phyloP scores from a whole-genome alignment of 345 rosid species.

The Lepidium aucheri region DNA sequence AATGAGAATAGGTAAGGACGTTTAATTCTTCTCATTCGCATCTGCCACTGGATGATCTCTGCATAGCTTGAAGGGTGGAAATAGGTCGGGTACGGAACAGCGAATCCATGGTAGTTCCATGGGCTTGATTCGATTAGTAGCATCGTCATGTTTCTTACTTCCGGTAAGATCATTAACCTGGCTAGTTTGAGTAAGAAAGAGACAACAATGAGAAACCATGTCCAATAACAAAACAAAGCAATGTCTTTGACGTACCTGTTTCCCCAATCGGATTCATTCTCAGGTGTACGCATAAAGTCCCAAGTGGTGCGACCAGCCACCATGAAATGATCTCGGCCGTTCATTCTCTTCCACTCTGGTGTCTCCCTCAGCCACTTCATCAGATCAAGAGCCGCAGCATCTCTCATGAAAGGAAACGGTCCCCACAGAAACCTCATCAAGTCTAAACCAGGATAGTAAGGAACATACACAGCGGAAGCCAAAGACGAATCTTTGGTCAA shows the following conservation, averaged over 20 bases:
- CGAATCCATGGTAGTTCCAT: slow-evolving; percentile 61
- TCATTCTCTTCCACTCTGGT: slow-evolving; percentile 63
- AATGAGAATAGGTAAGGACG: slow-evolving; percentile 54
- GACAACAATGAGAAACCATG: slow-evolving; percentile 9
- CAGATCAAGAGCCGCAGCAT: slow-evolving; percentile 42
- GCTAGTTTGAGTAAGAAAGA: background rate
- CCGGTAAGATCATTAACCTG: slow-evolving; percentile 55
- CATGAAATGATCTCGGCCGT: slow-evolving; percentile 73
- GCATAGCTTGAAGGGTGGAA: slow-evolving; percentile 61
- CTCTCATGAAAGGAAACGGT: slow-evolving; percentile 38
- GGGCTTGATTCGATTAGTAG: slow-evolving; percentile 75
- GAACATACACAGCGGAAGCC: slow-evolving; percentile 69
- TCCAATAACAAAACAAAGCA: background rate
- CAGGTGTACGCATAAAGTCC: slow-evolving; percentile 70
- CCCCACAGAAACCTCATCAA: slow-evolving; percentile 64
- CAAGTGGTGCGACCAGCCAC: slow-evolving; percentile 78
- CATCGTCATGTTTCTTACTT: slow-evolving; percentile 62
- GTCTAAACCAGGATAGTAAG: slow-evolving; percentile 74
- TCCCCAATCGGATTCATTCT: slow-evolving; percentile 53
- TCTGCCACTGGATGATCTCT: slow-evolving; percentile 57
- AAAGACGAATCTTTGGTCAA: slow-evolving; percentile 53
- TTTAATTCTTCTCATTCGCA: slow-evolving; percentile 35
- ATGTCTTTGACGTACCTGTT: slow-evolving; percentile 27
- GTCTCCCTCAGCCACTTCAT: slow-evolving; percentile 51
- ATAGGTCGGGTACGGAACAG: slow-evolving; percentile 70